phyloP scores from a whole-genome alignment of 2,329 filamentous ascomycete species.

The Sporothrix pseudoabietina region DNA sequence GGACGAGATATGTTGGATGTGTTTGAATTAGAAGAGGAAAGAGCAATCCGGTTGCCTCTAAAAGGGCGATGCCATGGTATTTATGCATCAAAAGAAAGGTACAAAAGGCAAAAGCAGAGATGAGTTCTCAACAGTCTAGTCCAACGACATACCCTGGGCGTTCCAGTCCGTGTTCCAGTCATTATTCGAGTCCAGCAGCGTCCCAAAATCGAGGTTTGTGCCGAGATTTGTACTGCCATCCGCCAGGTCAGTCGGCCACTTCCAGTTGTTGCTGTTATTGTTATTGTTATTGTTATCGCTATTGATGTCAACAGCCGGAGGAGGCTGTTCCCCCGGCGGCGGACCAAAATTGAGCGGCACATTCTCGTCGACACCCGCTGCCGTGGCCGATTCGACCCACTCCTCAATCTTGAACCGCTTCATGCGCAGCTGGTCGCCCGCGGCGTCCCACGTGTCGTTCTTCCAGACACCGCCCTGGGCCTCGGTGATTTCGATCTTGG shows the following conservation, averaged over 20 bases:
- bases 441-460: constrained; percentile 20
- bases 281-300: neutral
- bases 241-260: neutral
- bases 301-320: neutral
- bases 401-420: constrained; percentile 15
- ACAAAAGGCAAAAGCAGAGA: neutral
- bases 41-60: neutral
- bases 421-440: constrained; percentile 5
- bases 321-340: neutral
- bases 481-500: constrained; percentile 4
- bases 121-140: neutral
- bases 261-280: neutral
- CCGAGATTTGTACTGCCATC: neutral
- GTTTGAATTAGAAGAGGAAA: neutral
- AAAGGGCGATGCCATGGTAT: neutral
- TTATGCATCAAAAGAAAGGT: neutral
- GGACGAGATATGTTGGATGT: neutral
- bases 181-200: constrained; percentile 2
- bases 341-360: neutral
- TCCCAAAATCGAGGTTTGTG: neutral
- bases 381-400: neutral
- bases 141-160: neutral
- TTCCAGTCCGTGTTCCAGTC: constrained; percentile 21
- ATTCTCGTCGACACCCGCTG: constrained; percentile 12
- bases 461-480: constrained; percentile 15